A percentile compares a stretch with the other conserved stretches of the same genome.
These are phyloP conservation scores for Choiromyces venosus DNA, from an alignment of 495 filamentous ascomycete genomes.

Conservation along the genomic window DNA sequence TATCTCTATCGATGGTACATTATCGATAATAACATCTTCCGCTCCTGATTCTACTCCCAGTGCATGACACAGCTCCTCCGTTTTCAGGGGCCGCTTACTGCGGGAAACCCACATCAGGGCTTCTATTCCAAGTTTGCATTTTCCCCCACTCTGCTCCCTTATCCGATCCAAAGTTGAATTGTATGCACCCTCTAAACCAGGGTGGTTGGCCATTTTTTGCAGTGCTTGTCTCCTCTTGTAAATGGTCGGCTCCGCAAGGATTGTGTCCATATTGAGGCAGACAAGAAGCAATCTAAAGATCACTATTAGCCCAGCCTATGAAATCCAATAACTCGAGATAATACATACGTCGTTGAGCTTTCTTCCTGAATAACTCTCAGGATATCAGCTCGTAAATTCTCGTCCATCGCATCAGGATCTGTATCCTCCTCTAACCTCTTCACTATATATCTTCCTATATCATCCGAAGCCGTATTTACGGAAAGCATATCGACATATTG, in stretches of 20 bases:
- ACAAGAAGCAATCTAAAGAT: background rate
- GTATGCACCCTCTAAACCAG: background rate
- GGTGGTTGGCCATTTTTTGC: background rate
- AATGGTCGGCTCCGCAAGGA: background rate
- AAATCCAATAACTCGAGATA: background rate
- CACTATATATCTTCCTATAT: background rate
- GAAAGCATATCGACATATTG: background rate
- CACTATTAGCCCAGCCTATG: background rate
- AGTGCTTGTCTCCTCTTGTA: background rate
- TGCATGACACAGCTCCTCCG: background rate
- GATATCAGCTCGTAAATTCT: background rate
- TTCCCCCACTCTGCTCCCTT: background rate
- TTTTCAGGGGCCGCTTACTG: background rate
- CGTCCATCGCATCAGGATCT: background rate
- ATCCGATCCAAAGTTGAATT: background rate
- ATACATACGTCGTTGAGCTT: background rate
- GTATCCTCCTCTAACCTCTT: background rate
- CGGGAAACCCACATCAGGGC: background rate
- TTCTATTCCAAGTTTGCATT: background rate
- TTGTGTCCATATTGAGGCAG: background rate
- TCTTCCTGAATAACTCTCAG: background rate
- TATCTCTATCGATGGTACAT: background rate
- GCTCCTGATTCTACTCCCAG: background rate
- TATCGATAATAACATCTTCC: background rate
- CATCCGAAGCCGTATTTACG: background rate